A percentile compares a stretch with the other conserved stretches of the same genome.
Conservation (phyloP, 768 basidiomycete species). For the Dictyophora rubrovolvata region DNA sequence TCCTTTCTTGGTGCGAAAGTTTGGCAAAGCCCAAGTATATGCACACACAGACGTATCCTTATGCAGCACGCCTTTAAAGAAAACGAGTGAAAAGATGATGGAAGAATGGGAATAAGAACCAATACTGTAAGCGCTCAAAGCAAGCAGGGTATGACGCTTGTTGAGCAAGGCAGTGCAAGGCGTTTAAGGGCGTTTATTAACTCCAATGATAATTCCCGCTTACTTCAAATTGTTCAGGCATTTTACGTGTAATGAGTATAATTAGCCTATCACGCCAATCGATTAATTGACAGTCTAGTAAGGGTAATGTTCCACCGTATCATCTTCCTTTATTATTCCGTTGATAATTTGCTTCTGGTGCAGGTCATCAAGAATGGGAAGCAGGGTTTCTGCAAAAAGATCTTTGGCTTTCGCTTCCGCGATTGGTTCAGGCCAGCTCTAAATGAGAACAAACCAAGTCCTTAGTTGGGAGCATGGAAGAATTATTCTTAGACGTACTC, state of each 20-base stretch:
- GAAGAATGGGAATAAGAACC: neutral
- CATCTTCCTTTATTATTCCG: conserved; percentile 15
- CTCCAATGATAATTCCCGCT: no score
- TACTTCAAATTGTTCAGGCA: no score
- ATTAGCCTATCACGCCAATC: no score
- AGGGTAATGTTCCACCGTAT: neutral
- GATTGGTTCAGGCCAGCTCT: conserved; percentile 9
- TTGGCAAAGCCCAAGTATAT: neutral
- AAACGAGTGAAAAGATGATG: neutral
- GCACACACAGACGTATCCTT: neutral
- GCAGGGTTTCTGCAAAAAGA: conserved; percentile 24
- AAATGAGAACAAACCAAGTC: neutral
- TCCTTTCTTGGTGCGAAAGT: neutral
- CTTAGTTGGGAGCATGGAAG: no score
- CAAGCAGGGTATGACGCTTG: neutral
- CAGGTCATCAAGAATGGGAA: conserved; percentile 27
- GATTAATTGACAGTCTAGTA: neutral
- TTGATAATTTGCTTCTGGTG: conserved; percentile 24
- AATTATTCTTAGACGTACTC: conserved; percentile 12
- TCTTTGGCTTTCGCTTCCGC: conserved; percentile 19
- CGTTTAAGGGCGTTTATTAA: no score
- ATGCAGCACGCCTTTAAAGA: neutral
- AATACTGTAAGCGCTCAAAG: neutral
- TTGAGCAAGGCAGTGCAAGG: no score
- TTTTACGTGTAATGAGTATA: no score